These are phyloP conservation scores for Apiospora rasikravindrae DNA, from an alignment of 2,329 filamentous ascomycete species.

Conservation along the genomic window DNA sequence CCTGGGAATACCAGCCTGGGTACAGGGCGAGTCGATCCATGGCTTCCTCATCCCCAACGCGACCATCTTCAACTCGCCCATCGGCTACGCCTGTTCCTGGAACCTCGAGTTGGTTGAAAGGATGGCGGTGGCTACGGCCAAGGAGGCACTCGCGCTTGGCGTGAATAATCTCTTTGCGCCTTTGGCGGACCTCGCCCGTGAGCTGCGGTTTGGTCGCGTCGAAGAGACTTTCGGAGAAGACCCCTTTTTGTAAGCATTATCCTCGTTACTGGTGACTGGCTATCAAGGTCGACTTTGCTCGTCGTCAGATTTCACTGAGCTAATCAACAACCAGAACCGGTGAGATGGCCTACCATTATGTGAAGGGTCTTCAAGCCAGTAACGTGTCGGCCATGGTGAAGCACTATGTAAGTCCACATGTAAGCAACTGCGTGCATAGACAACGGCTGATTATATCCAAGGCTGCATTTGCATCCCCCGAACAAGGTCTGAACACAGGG, in stretches of 20 bases:
- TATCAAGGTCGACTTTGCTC: background rate
- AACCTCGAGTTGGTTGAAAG: conserved; percentile 67
- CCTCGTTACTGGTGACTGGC: background rate
- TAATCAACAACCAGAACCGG: conserved; percentile 49
- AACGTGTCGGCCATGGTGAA: conserved; percentile 76
- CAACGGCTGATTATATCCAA: conserved; percentile 27
- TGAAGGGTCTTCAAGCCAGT: conserved; percentile 64
- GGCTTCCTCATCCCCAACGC: conserved; percentile 74
- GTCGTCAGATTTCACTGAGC: conserved; percentile 21
- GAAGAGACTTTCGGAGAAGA: conserved; percentile 79
- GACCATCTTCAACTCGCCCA: conserved; percentile 81
- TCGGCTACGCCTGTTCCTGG: conserved; percentile 74
- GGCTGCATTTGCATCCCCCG: conserved; percentile 68
- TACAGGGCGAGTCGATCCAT: conserved; percentile 77
- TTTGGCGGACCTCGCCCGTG: conserved; percentile 72
- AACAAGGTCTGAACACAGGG: conserved; percentile 74
- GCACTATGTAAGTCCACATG: conserved; percentile 59
- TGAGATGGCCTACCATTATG: conserved; percentile 66
- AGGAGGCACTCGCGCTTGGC: conserved; percentile 69
- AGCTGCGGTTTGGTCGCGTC: conserved; percentile 73
- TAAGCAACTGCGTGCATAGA: conserved; percentile 33
- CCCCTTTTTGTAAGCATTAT: conserved; percentile 54
- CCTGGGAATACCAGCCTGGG: conserved; percentile 73
- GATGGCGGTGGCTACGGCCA: conserved; percentile 70
- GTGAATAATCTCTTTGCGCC: conserved; percentile 78